Base-by-base conservation (phyloP, 495 filamentous ascomycete species). In the Poronia punctata region DNA sequence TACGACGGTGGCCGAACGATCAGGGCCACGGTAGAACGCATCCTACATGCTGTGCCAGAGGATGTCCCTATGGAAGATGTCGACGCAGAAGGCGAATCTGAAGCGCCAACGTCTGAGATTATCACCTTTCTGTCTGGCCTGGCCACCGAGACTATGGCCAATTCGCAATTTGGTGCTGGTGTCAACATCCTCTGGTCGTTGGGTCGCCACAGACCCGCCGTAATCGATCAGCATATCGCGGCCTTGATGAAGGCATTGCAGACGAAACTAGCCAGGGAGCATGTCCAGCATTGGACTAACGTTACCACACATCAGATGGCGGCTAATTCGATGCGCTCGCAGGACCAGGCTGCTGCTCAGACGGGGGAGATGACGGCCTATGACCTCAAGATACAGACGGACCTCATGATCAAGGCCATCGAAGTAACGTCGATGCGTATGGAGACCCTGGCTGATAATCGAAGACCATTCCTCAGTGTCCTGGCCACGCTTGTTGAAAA, bases 401-500 rank as follows among this genome's bases (percentile, higher is more conserved):
- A 83, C 29, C 65, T 97, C 32, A 94, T 95, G 49, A 74, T 94
- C 42, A 99, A 96, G 67, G 84, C 88, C 1, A 87, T 97, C 50
- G 88, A 97, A 53, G 76, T 95, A 33, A 83, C 90, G 4, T 83
- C 90, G 0, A 76, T 85, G 37, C 82, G 93, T 35, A 96, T 99
- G 79, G 88, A 89, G 52, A 79, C 80, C 32, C 78, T 99, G n/a
- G 87, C 84, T 7, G 93, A 99, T 47, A 83, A 90, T 52, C 71
- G 93, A 16, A 72, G 93, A 27, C 89, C 90, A 1, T 99, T 94
- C 67, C 70, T 99, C 2, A 95, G 88, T 54, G 89, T 95, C 12
- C 66, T 99, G 34, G 93, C 93, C 4, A 87, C 87, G 20, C 72
- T 99, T 4, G 88, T 99, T 10, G 93, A 99, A 61, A 89, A 92